Evolutionary conservation across 2,329 filamentous ascomycete genomes (phyloP).

Genomic region (Colletotrichum acutatum): DNA sequence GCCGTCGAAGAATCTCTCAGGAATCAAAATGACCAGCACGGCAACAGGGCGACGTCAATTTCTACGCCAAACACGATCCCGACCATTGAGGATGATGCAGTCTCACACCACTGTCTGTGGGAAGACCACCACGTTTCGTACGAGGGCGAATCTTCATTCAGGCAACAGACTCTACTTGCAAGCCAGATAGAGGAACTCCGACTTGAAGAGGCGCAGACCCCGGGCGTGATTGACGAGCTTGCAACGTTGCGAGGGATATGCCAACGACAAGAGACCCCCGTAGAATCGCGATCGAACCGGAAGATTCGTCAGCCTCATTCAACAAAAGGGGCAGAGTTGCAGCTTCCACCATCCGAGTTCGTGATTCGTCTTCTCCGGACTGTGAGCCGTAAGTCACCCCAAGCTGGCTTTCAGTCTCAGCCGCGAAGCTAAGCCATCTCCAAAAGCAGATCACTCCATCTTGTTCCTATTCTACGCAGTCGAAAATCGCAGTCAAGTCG

Average conservation of each 20-base stretch:
- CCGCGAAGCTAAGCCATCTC: not conserved
- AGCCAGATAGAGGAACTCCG: conserved; percentile 31
- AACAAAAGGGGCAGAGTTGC: not conserved
- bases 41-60: conserved; percentile 9
- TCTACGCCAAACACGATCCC: conserved; percentile 15
- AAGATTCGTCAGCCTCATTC: not conserved
- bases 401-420: too few relatives aligned
- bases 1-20: conserved; percentile 31
- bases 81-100: conserved; percentile 10
- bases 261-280: not conserved
- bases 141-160: conserved; percentile 35
- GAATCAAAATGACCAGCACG: conserved; percentile 1
- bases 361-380: conserved; percentile 3
- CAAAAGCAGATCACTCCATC: not conserved
- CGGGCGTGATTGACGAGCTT: conserved; percentile 26
- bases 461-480: conserved; percentile 37
- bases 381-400: not conserved
- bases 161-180: conserved; percentile 31
- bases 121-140: conserved; percentile 16
- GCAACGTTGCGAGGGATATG: conserved; percentile 12
- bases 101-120: conserved; percentile 5
- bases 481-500: conserved; percentile 30
- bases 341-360: conserved; percentile 3
- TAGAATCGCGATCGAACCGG: not conserved
- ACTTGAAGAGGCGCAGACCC: conserved; percentile 6